Conservation (phyloP, 2,329 filamentous ascomycete species). For the Blastomyces gilchristii region DNA sequence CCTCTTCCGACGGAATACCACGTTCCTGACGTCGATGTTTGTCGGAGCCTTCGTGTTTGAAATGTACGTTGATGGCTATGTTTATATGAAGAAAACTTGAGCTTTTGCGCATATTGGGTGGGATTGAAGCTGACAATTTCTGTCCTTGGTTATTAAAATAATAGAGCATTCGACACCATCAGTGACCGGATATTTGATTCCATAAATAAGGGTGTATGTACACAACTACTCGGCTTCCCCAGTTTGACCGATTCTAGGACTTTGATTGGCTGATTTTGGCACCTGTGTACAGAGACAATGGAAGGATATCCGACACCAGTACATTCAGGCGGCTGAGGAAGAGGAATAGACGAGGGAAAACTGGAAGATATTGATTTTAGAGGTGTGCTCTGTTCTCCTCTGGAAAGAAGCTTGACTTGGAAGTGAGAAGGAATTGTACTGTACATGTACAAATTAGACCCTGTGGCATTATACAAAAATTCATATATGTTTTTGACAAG, state of each 20-base stretch:
- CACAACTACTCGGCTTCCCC: not conserved
- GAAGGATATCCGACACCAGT: conserved; percentile 96
- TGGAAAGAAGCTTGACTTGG: not conserved
- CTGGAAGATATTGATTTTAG: not conserved
- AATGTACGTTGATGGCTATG: conserved; percentile 54
- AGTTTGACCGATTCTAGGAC: conserved; percentile 6
- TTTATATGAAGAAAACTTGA: not conserved
- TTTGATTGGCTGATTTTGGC: conserved; percentile 13
- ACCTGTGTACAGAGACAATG: conserved; percentile 69
- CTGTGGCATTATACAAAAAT: not conserved
- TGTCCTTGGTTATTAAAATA: conserved; percentile 2
- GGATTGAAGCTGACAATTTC: not conserved
- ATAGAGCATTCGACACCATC: conserved; percentile 68
- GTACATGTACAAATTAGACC: conserved; percentile 6
- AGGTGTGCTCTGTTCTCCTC: not conserved
- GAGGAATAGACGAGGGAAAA: conserved; percentile 31
- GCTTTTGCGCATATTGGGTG: not conserved
- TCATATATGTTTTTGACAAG: not conserved
- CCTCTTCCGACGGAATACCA: conserved; percentile 75
- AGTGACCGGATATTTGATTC: conserved; percentile 85
- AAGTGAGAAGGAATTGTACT: not conserved
- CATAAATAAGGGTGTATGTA: conserved; percentile 81
- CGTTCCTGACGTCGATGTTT: conserved; percentile 83
- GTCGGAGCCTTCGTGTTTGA: conserved; percentile 80
- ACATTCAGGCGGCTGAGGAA: conserved; percentile 61